Base-by-base conservation (phyloP, 805 yeast genomes). In the Starmerella tilneyi region DNA sequence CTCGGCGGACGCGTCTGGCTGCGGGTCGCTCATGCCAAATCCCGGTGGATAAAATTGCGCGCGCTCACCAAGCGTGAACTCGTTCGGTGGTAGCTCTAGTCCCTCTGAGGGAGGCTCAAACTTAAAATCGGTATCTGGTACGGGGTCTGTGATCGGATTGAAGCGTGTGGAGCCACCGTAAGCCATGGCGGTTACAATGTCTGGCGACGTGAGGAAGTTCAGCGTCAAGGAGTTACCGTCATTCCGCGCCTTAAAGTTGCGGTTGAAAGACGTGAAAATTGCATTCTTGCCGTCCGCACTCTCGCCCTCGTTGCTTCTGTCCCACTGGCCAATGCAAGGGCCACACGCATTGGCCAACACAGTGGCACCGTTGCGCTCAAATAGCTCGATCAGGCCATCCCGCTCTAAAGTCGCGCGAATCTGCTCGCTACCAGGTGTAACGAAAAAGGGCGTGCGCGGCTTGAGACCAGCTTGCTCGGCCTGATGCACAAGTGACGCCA, bases 271-370 rank as follows among this genome's bases (percentile, higher is more conserved):
- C 5, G 97, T 86, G 67, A 89, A 88, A 56, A 89, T 92, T 44
- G 97, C 84, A 67, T 86, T 88, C 43, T 72, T 69, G 63, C 78
- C 77, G 38, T 75, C 65, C 19, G 15, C 33, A 9, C 16, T 16
- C 62, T 84, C 94, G 43, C 63, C 61, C 46, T 63, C 68, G 28
- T 62, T 55, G 39, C 45, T 41, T 72, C 97, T 82, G 65, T 92
- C 96, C 98, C 98, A 89, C 73, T 89, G 98, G 48, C 98, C 98
- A 63, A 89, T 89, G 72, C 98, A 89, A 60, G 97, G 98, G 56
- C 98, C 98, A 74, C 98, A 89, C 17, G 98, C 98, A 65, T 89
- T 89, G 44, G 97, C 96, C 57, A 89, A 74, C 36, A 89, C 94
- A 48, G 76, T 73, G 56, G 95, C 98, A 49, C 97, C 97, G 58